phyloP scores from a whole-genome alignment of 2,329 filamentous ascomycete species.

The Aspergillus sp. region DNA sequence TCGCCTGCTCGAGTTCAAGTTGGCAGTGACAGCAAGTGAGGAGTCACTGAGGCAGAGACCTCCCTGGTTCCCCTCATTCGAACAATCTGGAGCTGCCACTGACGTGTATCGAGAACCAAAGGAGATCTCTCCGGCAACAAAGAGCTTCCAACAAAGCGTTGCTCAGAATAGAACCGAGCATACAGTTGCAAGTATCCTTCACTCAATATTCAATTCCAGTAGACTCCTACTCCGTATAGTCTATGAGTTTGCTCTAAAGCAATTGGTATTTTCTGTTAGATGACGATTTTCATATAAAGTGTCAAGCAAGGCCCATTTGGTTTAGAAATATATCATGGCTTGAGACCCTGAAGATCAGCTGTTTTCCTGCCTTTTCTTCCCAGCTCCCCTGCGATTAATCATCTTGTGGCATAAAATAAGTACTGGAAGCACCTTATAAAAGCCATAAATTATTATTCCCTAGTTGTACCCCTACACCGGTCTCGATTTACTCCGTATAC shows the following conservation, averaged over 20 bases:
- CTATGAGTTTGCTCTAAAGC: background rate
- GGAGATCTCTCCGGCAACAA: constrained; percentile 5
- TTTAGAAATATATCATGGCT: background rate
- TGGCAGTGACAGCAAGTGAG: background rate
- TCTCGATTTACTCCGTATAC: background rate
- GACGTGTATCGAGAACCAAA: background rate
- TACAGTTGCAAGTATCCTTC: background rate
- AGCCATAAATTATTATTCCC: no score
- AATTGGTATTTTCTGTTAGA: background rate
- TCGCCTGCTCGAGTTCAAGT: background rate
- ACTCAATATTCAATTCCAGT: background rate
- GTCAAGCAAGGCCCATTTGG: background rate
- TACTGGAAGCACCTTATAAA: no score
- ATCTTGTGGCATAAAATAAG: no score
- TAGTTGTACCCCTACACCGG: no score
- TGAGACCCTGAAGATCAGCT: background rate
- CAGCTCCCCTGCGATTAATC: no score
- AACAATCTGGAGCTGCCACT: background rate
- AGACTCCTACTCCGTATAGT: background rate
- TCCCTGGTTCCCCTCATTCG: background rate
- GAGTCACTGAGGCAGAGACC: background rate
- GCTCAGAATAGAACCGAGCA: background rate
- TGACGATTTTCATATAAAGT: background rate
- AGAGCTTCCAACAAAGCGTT: constrained; percentile 3
- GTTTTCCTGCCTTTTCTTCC: no score